Evolutionary conservation across 2,329 filamentous ascomycete genomes (phyloP).

Genomic region (Rutstroemia sp.): DNA sequence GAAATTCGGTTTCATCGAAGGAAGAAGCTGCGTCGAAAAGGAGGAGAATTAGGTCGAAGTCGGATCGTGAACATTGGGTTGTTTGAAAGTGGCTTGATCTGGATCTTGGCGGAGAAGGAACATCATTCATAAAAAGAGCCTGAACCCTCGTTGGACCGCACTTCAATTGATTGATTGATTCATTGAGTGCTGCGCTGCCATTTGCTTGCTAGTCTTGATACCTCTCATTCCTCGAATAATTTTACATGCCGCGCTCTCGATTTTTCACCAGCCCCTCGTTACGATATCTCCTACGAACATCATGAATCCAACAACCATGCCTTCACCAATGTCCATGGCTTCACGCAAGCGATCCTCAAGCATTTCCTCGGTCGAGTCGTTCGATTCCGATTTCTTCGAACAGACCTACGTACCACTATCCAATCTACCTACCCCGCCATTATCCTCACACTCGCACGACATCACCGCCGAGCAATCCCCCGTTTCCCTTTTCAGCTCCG

Average conservation of each 20-base stretch:
- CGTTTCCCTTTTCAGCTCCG: conserved; percentile 14
- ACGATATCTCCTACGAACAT: background rate
- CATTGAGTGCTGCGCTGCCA: too few relatives aligned
- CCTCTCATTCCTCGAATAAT: background rate
- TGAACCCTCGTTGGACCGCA: too few relatives aligned
- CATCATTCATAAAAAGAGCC: too few relatives aligned
- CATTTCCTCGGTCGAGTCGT: conserved; percentile 22
- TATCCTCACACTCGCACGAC: conserved; percentile 33
- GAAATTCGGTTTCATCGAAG: too few relatives aligned
- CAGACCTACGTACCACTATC: conserved; percentile 59
- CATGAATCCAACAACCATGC: conserved; percentile 2
- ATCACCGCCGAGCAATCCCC: conserved; percentile 16
- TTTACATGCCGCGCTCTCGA: background rate
- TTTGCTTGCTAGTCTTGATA: too few relatives aligned
- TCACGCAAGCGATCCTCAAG: conserved; percentile 16
- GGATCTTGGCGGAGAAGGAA: too few relatives aligned
- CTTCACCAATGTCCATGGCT: conserved; percentile 17
- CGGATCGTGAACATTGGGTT: too few relatives aligned
- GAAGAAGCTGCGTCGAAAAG: too few relatives aligned
- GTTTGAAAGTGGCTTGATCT: too few relatives aligned
- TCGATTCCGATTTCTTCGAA: conserved; percentile 44
- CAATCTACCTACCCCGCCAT: conserved; percentile 59
- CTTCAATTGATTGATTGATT: too few relatives aligned
- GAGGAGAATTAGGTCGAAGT: too few relatives aligned
- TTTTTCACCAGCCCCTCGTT: background rate